Conservation (phyloP, 306 rosid genomes). For the Abrus precatorius region DNA sequence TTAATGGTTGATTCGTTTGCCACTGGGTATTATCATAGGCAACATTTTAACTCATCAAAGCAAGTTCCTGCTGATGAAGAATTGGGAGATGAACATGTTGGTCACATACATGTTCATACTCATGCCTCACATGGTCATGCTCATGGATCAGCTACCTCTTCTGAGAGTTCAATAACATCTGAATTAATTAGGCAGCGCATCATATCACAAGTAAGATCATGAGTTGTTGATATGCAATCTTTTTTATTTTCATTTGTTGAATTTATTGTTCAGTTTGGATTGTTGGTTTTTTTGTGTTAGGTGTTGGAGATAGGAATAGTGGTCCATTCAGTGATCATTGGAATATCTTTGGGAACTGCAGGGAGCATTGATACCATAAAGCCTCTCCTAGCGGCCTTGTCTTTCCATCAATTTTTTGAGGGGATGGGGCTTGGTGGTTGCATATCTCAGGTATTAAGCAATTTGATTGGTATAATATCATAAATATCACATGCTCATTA, state of each 20-base stretch:
- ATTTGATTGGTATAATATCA: neutral
- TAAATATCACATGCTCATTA: neutral
- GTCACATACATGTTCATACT: conserved; percentile 91
- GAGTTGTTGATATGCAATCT: neutral
- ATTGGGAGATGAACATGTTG: conserved; percentile 60
- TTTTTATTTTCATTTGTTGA: neutral
- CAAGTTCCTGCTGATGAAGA: conserved; percentile 64
- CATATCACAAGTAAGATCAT: conserved; percentile 72
- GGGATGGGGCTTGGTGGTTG: conserved; percentile 96
- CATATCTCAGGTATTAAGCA: conserved; percentile 71
- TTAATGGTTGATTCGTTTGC: conserved; percentile 77
- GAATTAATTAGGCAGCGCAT: conserved; percentile 71
- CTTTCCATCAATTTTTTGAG: conserved; percentile 93
- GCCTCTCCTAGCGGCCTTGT: conserved; percentile 73
- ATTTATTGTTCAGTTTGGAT: neutral
- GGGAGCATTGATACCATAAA: conserved; percentile 63
- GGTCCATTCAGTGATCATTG: conserved; percentile 86
- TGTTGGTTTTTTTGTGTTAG: conserved; percentile 37
- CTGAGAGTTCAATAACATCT: conserved; percentile 43
- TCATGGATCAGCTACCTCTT: conserved; percentile 69
- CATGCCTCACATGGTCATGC: conserved; percentile 97
- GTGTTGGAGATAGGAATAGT: conserved; percentile 88
- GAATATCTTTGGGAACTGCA: conserved; percentile 75
- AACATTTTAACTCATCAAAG: conserved; percentile 56
- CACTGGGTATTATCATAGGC: conserved; percentile 64